A percentile compares a stretch with the other conserved stretches of the same genome.
phyloP scores from a whole-genome alignment of 805 yeast genomes.

The Saccharomyces kudriavzevii region DNA sequence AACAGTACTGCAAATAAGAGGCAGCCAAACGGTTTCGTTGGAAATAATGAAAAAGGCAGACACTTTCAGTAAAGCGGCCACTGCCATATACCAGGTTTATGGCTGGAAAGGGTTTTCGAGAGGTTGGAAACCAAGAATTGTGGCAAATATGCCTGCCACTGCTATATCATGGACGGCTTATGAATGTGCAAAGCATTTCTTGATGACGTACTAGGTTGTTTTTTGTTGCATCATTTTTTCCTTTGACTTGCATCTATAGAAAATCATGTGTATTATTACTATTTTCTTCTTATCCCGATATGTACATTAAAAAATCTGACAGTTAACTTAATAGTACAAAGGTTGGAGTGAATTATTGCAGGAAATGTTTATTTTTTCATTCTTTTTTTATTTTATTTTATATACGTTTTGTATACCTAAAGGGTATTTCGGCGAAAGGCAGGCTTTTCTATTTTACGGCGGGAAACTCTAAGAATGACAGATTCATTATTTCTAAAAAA shows the following conservation, averaged over 20 bases:
- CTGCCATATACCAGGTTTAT: constrained; percentile 51
- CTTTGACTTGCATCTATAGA: background rate
- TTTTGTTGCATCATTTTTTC: background rate
- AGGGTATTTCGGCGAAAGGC: background rate
- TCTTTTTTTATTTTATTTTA: background rate
- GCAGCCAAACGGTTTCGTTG: constrained; percentile 38
- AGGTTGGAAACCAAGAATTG: constrained; percentile 85
- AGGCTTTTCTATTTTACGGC: background rate
- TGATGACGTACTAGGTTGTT: constrained; percentile 6
- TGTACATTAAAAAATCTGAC: background rate
- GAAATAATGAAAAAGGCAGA: constrained; percentile 40
- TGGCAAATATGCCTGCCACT: constrained; percentile 93
- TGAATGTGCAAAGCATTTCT: constrained; percentile 80
- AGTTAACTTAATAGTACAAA: background rate
- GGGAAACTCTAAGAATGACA: background rate
- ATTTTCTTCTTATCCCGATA: background rate
- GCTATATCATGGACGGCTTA: constrained; percentile 98
- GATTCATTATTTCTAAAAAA: background rate
- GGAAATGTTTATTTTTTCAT: background rate
- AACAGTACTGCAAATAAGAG: constrained; percentile 82
- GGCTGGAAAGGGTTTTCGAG: constrained; percentile 66
- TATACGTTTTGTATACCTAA: background rate
- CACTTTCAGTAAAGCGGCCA: constrained; percentile 69
- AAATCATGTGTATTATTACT: background rate
- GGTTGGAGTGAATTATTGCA: background rate